These are phyloP conservation scores for Prillingera fragicola DNA, from an alignment of 1,284 basidiomycete genomes.

Conservation along the genomic window DNA sequence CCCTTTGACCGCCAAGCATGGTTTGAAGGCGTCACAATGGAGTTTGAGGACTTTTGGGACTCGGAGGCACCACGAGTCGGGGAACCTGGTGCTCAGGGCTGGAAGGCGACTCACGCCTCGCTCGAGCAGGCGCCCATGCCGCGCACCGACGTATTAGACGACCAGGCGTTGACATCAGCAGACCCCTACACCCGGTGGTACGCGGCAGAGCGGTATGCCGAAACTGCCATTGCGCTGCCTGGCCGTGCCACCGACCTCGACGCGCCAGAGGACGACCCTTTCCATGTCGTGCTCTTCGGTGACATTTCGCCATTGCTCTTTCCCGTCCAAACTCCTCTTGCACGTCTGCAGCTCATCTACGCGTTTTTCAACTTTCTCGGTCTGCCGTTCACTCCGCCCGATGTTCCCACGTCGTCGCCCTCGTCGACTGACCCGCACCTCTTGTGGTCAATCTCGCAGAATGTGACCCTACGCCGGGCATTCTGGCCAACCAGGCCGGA, in stretches of 20 bases:
- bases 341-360: constrained; percentile 62
- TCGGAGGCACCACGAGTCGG: constrained; percentile 51
- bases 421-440: constrained; percentile 47
- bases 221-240: constrained; percentile 53
- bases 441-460: constrained; percentile 22
- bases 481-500: constrained; percentile 28
- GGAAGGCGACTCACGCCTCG: constrained; percentile 31
- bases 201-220: constrained; percentile 55
- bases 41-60: constrained; percentile 53
- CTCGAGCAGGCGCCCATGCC: too few relatives aligned
- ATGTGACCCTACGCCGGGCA: constrained; percentile 24
- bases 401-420: constrained; percentile 42
- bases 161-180: constrained; percentile 1
- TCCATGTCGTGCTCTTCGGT: constrained; percentile 67
- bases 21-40: constrained; percentile 32
- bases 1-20: constrained; percentile 20
- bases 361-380: constrained; percentile 73
- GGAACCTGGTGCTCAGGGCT: constrained; percentile 48
- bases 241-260: constrained; percentile 55
- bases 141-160: background rate
- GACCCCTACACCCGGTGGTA: constrained; percentile 71
- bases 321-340: constrained; percentile 53
- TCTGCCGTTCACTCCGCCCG: constrained; percentile 53
- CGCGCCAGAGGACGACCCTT: constrained; percentile 60
- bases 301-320: constrained; percentile 71